Conservation (phyloP, 257 asterid species). For the Avicennia marina region DNA sequence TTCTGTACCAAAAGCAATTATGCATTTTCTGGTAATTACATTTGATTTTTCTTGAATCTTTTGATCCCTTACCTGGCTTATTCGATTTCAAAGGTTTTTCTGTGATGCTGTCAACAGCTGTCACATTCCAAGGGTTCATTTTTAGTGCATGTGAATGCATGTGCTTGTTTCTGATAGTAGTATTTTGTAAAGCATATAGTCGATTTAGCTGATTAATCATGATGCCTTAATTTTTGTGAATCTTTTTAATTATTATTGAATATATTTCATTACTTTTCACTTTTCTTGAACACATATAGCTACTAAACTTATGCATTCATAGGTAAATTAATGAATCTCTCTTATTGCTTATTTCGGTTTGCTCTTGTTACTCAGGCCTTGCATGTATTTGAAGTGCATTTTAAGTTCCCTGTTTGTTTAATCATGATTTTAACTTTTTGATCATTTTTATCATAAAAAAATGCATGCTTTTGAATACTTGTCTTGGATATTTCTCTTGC, state of each 20-base stretch:
- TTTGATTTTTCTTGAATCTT: constrained; percentile 5
- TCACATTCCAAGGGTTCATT: not conserved
- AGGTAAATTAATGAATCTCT: not conserved
- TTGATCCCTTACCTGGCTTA: not conserved
- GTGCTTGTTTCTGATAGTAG: not conserved
- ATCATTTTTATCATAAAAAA: not conserved
- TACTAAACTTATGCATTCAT: not conserved
- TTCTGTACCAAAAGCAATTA: constrained; percentile 67
- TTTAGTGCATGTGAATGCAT: not conserved
- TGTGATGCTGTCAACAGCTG: not conserved
- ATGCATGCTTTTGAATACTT: not conserved
- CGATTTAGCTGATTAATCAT: not conserved
- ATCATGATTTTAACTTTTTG: not conserved
- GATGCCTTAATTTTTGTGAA: not conserved
- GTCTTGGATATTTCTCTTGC: constrained; percentile 22
- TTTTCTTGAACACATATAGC: constrained; percentile 1
- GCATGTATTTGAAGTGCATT: not conserved
- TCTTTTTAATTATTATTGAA: not conserved
- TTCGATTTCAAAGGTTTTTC: not conserved
- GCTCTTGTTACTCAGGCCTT: too few relatives aligned
- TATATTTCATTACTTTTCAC: not conserved
- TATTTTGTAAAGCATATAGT: not conserved
- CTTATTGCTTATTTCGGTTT: too few relatives aligned
- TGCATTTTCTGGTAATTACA: constrained; percentile 63
- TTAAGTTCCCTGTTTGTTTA: not conserved